Conservation (phyloP, 192 early-diverging fungal genomes). For the Coemansia reversa region DNA sequence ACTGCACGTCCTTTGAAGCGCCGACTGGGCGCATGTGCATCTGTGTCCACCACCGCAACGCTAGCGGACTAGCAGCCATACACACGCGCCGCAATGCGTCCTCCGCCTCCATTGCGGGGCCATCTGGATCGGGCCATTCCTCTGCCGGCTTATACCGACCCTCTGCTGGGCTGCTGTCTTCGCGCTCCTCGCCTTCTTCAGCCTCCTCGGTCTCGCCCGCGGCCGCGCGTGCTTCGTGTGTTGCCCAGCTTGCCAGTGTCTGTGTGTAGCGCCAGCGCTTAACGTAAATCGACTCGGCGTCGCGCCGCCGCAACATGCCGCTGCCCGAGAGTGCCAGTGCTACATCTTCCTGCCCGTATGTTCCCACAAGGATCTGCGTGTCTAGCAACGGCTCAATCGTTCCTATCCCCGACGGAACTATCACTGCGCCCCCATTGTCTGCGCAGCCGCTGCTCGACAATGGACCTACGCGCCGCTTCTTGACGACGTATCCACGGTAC, state of each 20-base stretch:
- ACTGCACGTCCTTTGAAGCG: constrained; percentile 46
- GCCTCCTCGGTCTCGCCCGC: constrained; percentile 50
- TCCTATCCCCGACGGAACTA: constrained; percentile 31
- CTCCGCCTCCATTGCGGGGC: constrained; percentile 31
- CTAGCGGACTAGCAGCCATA: constrained; percentile 21
- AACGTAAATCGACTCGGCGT: constrained; percentile 37
- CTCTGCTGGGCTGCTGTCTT: constrained; percentile 27
- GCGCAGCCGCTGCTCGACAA: background rate
- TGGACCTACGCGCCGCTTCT: constrained; percentile 31
- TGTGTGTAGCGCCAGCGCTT: constrained; percentile 49
- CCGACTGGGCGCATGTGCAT: constrained; percentile 53
- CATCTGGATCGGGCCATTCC: constrained; percentile 49
- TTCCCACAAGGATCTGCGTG: constrained; percentile 31
- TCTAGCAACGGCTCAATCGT: constrained; percentile 36
- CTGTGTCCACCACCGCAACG: constrained; percentile 52
- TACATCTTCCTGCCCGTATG: constrained; percentile 41
- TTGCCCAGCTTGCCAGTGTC: constrained; percentile 30
- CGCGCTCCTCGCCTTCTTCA: constrained; percentile 50
- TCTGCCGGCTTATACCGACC: constrained; percentile 13
- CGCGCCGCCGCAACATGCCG: constrained; percentile 24
- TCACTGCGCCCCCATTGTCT: constrained; percentile 7
- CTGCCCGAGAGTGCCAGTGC: constrained; percentile 9
- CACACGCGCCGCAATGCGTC: constrained; percentile 51
- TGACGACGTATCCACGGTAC: constrained; percentile 50
- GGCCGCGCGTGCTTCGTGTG: constrained; percentile 30